Evolutionary conservation across 2,329 filamentous ascomycete genomes (phyloP).

Genomic region (Monosporascus sp.): DNA sequence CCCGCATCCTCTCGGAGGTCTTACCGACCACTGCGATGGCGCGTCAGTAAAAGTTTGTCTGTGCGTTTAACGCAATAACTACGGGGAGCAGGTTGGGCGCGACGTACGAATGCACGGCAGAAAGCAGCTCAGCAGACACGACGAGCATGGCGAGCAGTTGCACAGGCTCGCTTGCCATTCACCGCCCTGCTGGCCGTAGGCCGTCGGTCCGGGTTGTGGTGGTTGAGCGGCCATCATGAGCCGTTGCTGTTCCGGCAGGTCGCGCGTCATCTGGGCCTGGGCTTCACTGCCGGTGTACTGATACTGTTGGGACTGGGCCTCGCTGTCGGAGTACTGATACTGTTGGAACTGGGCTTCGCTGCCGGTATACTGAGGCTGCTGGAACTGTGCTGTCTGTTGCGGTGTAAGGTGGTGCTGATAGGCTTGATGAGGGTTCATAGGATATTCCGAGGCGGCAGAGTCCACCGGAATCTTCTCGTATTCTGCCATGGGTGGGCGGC

Average conservation of each 20-base stretch:
- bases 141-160: conserved; percentile 22
- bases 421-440: too few relatives aligned
- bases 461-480: too few relatives aligned
- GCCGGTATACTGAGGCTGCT: background rate
- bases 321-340: background rate
- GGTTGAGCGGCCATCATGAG: background rate
- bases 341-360: background rate
- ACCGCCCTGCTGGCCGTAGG: conserved; percentile 18
- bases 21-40: conserved; percentile 22
- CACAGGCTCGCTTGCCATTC: conserved; percentile 26
- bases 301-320: background rate
- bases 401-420: too few relatives aligned
- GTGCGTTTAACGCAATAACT: background rate
- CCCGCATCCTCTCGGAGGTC: conserved; percentile 25
- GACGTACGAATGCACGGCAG: conserved; percentile 26
- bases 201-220: conserved; percentile 3
- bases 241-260: background rate
- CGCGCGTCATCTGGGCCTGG: too few relatives aligned
- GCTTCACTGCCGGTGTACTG: background rate
- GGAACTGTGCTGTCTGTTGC: background rate
- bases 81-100: background rate
- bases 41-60: background rate
- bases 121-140: conserved; percentile 23
- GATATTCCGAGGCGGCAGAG: too few relatives aligned
- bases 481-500: too few relatives aligned